A percentile compares a stretch with the other conserved stretches of the same genome.
These are phyloP conservation scores for Spergularia marina DNA, from an alignment of 148 eudicot genomes.

Conservation along the genomic window DNA sequence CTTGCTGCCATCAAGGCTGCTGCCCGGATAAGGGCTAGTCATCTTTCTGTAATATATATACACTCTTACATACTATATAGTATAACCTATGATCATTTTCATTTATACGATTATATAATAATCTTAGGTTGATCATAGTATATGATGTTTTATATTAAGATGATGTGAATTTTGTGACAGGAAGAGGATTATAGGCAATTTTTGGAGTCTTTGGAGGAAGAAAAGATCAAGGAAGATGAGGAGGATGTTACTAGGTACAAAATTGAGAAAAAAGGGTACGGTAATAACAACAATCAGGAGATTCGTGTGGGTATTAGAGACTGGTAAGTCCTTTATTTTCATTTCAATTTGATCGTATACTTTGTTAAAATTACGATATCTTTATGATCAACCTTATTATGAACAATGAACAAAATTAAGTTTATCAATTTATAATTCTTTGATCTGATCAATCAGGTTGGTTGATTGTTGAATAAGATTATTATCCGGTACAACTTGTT, in stretches of 20 bases:
- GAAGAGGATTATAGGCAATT: constrained; percentile 51
- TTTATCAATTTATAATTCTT: background rate
- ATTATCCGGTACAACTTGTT: no score
- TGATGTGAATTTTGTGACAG: constrained; percentile 27
- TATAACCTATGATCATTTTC: background rate
- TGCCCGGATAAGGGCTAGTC: constrained; percentile 60
- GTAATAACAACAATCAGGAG: constrained; percentile 31
- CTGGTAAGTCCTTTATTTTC: constrained; percentile 39
- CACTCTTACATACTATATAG: no score
- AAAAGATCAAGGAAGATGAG: constrained; percentile 14
- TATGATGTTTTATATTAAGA: background rate
- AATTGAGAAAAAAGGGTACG: constrained; percentile 4
- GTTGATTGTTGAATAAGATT: no score
- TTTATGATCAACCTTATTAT: no score
- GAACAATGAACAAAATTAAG: no score
- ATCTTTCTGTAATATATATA: constrained; percentile 35
- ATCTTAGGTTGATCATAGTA: background rate
- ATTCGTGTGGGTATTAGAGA: constrained; percentile 63
- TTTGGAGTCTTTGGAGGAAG: constrained; percentile 40
- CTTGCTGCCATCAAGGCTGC: constrained; percentile 72
- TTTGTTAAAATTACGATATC: no score
- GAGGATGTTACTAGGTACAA: constrained; percentile 10
- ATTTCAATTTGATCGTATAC: background rate
- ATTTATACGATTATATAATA: no score
- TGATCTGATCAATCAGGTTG: background rate